A percentile compares a stretch with the other conserved stretches of the same genome.
Conservation (phyloP, 129 eudicot species). For the Sambucus nigra region DNA sequence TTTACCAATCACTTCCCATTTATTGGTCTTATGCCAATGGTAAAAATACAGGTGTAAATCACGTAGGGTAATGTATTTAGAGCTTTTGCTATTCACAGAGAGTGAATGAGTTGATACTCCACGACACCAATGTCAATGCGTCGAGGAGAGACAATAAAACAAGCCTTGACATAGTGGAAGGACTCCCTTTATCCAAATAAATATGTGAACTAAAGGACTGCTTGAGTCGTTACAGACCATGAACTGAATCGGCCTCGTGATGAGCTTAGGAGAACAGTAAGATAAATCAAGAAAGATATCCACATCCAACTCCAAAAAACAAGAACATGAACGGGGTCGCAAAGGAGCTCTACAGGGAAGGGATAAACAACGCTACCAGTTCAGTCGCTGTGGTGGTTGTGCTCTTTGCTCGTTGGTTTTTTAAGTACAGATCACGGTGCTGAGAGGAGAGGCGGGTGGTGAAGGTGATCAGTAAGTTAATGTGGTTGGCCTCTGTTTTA, state of each 20-base stretch:
- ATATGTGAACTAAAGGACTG: conserved; percentile 21
- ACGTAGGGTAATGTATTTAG: not conserved
- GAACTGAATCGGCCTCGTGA: conserved; percentile 30
- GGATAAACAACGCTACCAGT: conserved; percentile 29
- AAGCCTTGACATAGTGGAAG: conserved; percentile 24
- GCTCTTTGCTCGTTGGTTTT: conserved; percentile 29
- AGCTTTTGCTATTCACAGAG: conserved; percentile 14
- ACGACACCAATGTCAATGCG: conserved; percentile 25
- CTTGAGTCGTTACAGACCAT: conserved; percentile 18
- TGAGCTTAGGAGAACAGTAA: conserved; percentile 27
- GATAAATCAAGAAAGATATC: conserved; percentile 24
- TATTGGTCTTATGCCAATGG: not conserved
- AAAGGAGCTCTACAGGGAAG: conserved; percentile 35
- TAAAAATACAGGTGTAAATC: not conserved
- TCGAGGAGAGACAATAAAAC: conserved; percentile 25
- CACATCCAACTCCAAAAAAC: conserved; percentile 32
- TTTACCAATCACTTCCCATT: not conserved
- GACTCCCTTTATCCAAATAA: conserved; percentile 28
- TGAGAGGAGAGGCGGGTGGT: conserved; percentile 29
- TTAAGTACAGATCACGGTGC: conserved; percentile 20
- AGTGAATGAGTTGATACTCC: conserved; percentile 19
- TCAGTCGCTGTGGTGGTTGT: conserved; percentile 32
- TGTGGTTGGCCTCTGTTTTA: conserved; percentile 40
- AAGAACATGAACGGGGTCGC: too few species aligned
- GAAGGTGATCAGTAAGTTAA: conserved; percentile 30